Percentiles rank a stretch among this genome's conserved stretches.
Conservation (phyloP, 805 yeast species). For the Candida sithepensis region DNA sequence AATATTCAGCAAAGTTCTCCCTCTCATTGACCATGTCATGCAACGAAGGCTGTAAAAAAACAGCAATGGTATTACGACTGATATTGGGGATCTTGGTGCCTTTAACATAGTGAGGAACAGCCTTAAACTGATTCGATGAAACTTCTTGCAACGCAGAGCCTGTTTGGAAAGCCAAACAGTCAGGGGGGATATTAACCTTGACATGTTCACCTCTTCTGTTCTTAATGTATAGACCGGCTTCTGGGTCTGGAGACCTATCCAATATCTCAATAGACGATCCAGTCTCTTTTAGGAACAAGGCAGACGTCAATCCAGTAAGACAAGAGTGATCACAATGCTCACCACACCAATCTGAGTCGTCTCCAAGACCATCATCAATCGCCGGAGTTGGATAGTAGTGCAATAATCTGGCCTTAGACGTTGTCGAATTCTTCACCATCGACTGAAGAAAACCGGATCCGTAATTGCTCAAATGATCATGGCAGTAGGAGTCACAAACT, state of each 20-base stretch:
- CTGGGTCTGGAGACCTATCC: constrained; percentile 38
- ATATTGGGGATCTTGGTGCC: constrained; percentile 36
- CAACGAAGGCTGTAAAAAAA: constrained; percentile 58
- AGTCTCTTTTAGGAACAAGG: constrained; percentile 43
- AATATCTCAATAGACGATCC: constrained; percentile 18
- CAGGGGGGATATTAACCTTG: constrained; percentile 50
- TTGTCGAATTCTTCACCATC: constrained; percentile 46
- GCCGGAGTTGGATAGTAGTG: constrained; percentile 44
- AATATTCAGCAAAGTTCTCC: constrained; percentile 48
- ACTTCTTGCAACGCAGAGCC: constrained; percentile 55
- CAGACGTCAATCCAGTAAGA: constrained; percentile 56
- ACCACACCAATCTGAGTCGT: constrained; percentile 53
- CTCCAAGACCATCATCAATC: constrained; percentile 5
- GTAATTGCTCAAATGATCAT: constrained; percentile 27
- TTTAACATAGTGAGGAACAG: constrained; percentile 56
- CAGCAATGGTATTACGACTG: constrained; percentile 55
- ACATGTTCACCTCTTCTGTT: constrained; percentile 41
- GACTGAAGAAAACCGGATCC: constrained; percentile 36
- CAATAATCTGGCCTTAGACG: constrained; percentile 54
- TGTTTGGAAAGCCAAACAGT: constrained; percentile 59
- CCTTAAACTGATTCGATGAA: constrained; percentile 45
- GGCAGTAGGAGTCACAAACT: constrained; percentile 48
- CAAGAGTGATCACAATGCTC: constrained; percentile 61
- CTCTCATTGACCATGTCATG: constrained; percentile 42
- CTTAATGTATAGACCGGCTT: constrained; percentile 48